Evolutionary conservation across 2,329 filamentous ascomycete species (phyloP).

Genomic region (Verticillium tricorpus): DNA sequence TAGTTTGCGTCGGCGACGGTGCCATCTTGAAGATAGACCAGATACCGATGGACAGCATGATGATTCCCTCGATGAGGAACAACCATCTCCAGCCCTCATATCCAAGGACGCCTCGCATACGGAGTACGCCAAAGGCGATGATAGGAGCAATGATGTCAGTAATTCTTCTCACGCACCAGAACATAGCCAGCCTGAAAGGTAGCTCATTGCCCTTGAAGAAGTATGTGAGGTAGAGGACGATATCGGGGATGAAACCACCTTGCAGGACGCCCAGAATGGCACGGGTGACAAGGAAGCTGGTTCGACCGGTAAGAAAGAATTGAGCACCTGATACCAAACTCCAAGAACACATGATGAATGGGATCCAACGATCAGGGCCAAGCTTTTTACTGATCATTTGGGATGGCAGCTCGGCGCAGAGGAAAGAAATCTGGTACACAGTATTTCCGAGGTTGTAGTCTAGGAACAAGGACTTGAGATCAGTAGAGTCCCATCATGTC

Average conservation of each 20-base stretch:
- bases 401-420: constrained; percentile 55
- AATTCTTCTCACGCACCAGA: constrained; percentile 19
- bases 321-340: constrained; percentile 13
- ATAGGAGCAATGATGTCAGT: constrained; percentile 21
- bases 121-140: constrained; percentile 21
- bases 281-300: constrained; percentile 33
- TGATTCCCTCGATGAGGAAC: constrained; percentile 15
- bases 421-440: constrained; percentile 48
- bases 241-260: constrained; percentile 37
- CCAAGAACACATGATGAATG: constrained; percentile 17
- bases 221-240: constrained; percentile 20
- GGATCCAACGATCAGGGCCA: constrained; percentile 26
- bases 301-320: constrained; percentile 28
- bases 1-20: constrained; percentile 30
- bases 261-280: constrained; percentile 36
- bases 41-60: constrained; percentile 18
- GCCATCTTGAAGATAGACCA: constrained; percentile 25
- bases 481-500: too few species aligned
- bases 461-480: constrained; percentile 7
- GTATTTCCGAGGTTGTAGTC: constrained; percentile 52
- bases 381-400: constrained; percentile 54
- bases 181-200: constrained; percentile 18
- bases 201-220: constrained; percentile 21
- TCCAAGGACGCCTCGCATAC: constrained; percentile 19
- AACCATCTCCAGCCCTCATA: constrained; percentile 20